A percentile compares a stretch with the other conserved stretches of the same genome.
Evolutionary conservation across 1,139 yeast genomes (phyloP).

Genomic region (Debaryomycetaceae sp.): DNA sequence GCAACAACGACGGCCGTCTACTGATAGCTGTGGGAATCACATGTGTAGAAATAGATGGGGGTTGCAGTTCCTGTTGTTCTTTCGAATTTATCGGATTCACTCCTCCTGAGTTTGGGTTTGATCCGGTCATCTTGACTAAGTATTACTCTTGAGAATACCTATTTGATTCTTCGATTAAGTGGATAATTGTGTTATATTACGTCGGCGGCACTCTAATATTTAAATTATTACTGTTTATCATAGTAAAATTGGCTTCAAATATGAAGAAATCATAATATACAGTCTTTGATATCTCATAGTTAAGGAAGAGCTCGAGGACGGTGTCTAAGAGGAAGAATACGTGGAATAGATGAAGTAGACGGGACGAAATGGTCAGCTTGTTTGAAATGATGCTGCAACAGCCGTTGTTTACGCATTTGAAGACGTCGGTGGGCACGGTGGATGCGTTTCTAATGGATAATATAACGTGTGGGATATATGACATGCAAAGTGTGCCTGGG

Average conservation of each 20-base stretch:
- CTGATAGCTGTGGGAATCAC: neutral
- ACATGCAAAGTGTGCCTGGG: conserved; percentile 38
- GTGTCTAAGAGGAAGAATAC: neutral
- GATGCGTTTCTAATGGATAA: conserved; percentile 18
- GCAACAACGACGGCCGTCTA: conserved; percentile 20
- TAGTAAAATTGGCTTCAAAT: too few species aligned
- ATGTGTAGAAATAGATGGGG: neutral
- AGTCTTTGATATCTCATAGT: too few species aligned
- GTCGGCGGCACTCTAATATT: too few species aligned
- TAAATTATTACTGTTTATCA: too few species aligned
- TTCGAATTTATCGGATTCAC: neutral
- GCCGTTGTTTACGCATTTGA: conserved; percentile 12
- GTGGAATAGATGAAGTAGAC: conserved; percentile 2
- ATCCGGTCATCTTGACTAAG: neutral
- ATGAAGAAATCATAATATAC: too few species aligned
- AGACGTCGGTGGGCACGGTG: conserved; percentile 26
- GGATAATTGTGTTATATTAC: too few species aligned
- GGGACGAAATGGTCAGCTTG: conserved; percentile 13
- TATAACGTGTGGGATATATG: conserved; percentile 24
- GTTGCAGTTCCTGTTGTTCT: neutral
- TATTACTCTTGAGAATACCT: too few species aligned
- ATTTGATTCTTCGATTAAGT: too few species aligned
- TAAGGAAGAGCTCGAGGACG: too few species aligned
- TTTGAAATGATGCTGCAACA: conserved; percentile 12
- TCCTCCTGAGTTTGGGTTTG: neutral